phyloP scores from a whole-genome alignment of 148 eudicot genomes.

The Agrostemma githago region DNA sequence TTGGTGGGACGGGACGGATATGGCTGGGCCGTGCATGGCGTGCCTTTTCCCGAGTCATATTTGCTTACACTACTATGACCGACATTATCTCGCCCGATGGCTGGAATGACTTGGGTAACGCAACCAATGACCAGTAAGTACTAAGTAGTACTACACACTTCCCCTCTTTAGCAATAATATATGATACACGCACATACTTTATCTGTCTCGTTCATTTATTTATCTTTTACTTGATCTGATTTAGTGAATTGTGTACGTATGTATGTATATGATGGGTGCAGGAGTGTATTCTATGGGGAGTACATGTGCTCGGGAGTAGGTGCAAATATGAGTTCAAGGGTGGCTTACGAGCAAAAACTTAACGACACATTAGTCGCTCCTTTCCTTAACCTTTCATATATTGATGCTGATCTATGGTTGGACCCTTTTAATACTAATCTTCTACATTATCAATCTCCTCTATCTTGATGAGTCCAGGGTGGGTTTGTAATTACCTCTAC shows the following conservation, averaged over 20 bases:
- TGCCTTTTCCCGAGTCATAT: conserved; percentile 74
- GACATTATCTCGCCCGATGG: conserved; percentile 85
- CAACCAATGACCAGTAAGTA: conserved; percentile 69
- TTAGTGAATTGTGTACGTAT: no score
- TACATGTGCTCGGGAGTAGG: conserved; percentile 80
- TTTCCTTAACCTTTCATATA: conserved; percentile 58
- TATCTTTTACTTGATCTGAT: no score
- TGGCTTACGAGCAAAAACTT: conserved; percentile 59
- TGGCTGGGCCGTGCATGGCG: conserved; percentile 99
- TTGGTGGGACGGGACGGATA: conserved; percentile 86
- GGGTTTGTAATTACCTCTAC: neutral
- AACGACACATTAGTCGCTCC: conserved; percentile 60
- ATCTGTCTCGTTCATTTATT: neutral
- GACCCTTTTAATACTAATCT: conserved; percentile 37
- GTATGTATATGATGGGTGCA: conserved; percentile 23
- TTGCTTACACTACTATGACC: conserved; percentile 63
- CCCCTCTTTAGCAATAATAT: neutral
- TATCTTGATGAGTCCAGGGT: neutral
- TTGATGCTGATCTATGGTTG: conserved; percentile 84
- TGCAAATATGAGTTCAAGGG: conserved; percentile 50
- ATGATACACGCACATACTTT: no score
- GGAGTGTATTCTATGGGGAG: conserved; percentile 82
- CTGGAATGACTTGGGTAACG: conserved; percentile 89
- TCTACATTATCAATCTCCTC: conserved; percentile 7
- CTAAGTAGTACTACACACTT: neutral